Evolutionary conservation across 176 grass and related monocot genomes (phyloP), one percentile per base, ranked within the genome.

Genomic region (Cymbopogon citratus): DNA sequence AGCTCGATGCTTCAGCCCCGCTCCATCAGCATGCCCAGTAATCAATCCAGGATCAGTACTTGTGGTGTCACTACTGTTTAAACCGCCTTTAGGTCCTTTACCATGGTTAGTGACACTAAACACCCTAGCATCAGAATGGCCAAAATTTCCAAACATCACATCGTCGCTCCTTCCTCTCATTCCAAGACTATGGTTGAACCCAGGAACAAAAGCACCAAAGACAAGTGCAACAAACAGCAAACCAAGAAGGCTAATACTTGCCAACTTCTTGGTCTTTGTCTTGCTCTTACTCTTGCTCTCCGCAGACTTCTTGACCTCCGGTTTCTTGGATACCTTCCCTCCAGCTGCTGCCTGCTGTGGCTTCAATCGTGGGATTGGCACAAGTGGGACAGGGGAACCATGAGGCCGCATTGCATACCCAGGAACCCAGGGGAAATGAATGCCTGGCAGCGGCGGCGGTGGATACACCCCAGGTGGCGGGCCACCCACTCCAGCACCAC

Each of bases 341-440:
- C 83, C 65, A 33, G 91, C 21, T 0, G 67, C 74, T 0, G 80
- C 51, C 35, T 89, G 93, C 39, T 93, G 96, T 26, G 89, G 77
- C 80, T 95, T 99, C 57, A 99, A 76, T 33, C 91, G 76, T 33
- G 93, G 96, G 45, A 99, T 99, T 16, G 96, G 93, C n/a, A 99
- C 87, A 52, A 99, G 89, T 24, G 96, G 91, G 63, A 90, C 87
- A 41, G 85, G 87, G 28, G 91, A 91, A 27, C 93, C 96, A 19
- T 91, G 88, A 3, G 89, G 92, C 64, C 92, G 79, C 82, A 95
- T 26, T 23, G 93, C 89, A 57, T 93, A 99, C 45, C 96, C 89
- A 18, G 96, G 93, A 46, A 95, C 78, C 96, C 96, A 99, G 2
- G 96, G 93, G 80, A 93, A 95, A 84, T 90, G 92, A 74, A 99